Percentiles rank a stretch among this genome's conserved stretches.
These are phyloP conservation scores for Phytophthora crassamura DNA, from an alignment of 352 stramenopile species.

Conservation along the genomic window DNA sequence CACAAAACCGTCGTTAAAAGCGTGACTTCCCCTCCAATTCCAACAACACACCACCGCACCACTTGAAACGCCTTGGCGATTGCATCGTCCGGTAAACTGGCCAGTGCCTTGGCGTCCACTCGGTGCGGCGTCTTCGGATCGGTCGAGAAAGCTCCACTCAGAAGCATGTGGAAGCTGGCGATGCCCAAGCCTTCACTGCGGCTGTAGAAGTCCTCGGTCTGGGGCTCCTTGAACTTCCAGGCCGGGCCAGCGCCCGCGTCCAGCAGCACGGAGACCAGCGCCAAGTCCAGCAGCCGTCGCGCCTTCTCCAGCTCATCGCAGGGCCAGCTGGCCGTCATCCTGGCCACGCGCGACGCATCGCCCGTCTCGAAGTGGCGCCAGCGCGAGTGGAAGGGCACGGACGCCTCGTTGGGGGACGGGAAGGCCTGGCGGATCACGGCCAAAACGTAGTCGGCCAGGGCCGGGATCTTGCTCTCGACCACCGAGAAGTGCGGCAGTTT, in stretches of 20 bases:
- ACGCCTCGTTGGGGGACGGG: constrained; percentile 47
- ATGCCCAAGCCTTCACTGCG: constrained; percentile 85
- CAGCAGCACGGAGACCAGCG: constrained; percentile 80
- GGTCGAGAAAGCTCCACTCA: constrained; percentile 69
- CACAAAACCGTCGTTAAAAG: constrained; percentile 5
- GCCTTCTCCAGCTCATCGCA: constrained; percentile 63
- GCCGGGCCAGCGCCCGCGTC: constrained; percentile 73
- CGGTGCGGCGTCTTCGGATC: constrained; percentile 53
- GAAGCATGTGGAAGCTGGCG: constrained; percentile 89
- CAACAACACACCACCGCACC: constrained; percentile 37
- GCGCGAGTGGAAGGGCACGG: constrained; percentile 84
- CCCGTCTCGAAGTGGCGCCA: constrained; percentile 86
- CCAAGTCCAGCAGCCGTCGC: constrained; percentile 75
- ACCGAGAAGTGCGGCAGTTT: constrained; percentile 72
- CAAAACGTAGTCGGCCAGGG: constrained; percentile 78
- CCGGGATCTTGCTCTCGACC: constrained; percentile 56
- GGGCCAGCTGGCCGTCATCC: constrained; percentile 55
- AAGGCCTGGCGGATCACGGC: constrained; percentile 64
- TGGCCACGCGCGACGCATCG: constrained; percentile 60
- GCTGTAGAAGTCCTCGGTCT: constrained; percentile 66
- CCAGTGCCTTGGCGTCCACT: constrained; percentile 68
- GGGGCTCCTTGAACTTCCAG: constrained; percentile 80
- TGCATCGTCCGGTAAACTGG: constrained; percentile 60
- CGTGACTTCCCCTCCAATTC: neutral
- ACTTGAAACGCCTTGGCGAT: constrained; percentile 87